These are phyloP conservation scores for Naganishia friedmannii DNA, from an alignment of 768 basidiomycete species.

Conservation along the genomic window DNA sequence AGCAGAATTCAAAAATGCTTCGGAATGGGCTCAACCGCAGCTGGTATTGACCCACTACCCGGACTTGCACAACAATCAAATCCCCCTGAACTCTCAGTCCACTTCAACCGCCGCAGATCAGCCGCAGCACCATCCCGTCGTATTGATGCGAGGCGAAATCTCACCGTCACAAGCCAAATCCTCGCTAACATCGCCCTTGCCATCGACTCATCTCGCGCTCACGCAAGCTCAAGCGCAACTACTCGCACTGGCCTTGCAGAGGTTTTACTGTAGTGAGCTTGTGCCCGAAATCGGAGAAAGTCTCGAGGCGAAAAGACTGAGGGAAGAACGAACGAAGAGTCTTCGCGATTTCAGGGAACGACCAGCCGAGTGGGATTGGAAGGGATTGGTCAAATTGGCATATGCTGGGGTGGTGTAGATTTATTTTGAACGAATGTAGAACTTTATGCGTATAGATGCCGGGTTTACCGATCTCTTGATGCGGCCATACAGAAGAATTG, in stretches of 20 bases:
- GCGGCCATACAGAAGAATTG: not conserved
- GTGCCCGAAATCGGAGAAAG: constrained; percentile 35
- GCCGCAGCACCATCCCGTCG: constrained; percentile 64
- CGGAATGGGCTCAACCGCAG: constrained; percentile 83
- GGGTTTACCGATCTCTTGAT: not conserved
- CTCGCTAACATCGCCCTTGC: constrained; percentile 27
- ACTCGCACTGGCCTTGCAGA: constrained; percentile 74
- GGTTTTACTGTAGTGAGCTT: constrained; percentile 62
- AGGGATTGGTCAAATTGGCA: constrained; percentile 64
- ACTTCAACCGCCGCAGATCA: not conserved
- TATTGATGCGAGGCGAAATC: constrained; percentile 87
- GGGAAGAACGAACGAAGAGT: constrained; percentile 53
- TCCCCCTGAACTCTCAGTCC: not conserved
- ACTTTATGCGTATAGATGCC: not conserved
- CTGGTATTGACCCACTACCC: constrained; percentile 88
- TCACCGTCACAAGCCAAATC: constrained; percentile 62
- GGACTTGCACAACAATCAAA: constrained; percentile 62
- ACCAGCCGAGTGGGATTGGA: constrained; percentile 77
- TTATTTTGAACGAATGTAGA: not conserved
- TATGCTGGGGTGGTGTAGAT: constrained; percentile 47
- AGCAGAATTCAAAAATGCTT: constrained; percentile 83
- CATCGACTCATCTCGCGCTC: constrained; percentile 51
- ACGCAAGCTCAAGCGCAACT: constrained; percentile 79
- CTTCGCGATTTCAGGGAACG: constrained; percentile 72
- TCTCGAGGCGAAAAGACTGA: constrained; percentile 52